Evolutionary conservation across 129 eudicot species (phyloP).

Genomic region (Sambucus nigra): DNA sequence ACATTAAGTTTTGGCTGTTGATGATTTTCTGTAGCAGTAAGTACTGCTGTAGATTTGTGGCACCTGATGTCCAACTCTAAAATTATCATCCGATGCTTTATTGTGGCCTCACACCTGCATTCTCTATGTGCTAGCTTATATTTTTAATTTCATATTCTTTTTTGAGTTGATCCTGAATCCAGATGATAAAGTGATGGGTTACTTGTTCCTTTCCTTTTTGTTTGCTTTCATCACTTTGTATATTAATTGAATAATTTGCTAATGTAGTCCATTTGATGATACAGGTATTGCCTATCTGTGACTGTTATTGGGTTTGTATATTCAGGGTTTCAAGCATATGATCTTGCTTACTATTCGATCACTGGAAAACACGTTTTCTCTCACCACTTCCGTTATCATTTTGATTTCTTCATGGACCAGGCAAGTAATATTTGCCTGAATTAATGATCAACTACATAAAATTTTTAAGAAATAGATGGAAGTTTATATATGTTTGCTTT

Average conservation of each 20-base stretch:
- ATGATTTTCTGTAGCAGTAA: too few species aligned
- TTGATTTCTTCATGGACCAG: constrained; percentile 80
- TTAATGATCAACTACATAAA: neutral
- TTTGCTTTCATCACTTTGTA: neutral
- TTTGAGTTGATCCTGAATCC: too few species aligned
- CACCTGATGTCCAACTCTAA: too few species aligned
- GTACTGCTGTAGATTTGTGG: too few species aligned
- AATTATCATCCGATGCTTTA: too few species aligned
- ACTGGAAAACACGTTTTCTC: constrained; percentile 34
- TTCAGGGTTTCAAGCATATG: constrained; percentile 64
- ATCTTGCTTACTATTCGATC: constrained; percentile 38
- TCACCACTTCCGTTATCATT: constrained; percentile 46
- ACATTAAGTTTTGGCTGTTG: too few species aligned
- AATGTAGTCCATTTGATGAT: constrained; percentile 1
- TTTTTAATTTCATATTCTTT: too few species aligned
- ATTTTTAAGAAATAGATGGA: neutral
- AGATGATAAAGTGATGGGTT: too few species aligned
- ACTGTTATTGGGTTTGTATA: constrained; percentile 53
- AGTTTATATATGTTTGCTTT: neutral
- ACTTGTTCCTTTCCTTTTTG: neutral
- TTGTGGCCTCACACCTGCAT: too few species aligned
- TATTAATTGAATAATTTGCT: neutral
- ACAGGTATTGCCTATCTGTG: constrained; percentile 63
- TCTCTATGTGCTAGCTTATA: too few species aligned
- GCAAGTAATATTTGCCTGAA: constrained; percentile 30